Percentiles rank a stretch among this genome's conserved stretches.
These are phyloP conservation scores for Colletotrichum abscissum DNA, from an alignment of 2,329 filamentous ascomycete species.

Conservation along the genomic window DNA sequence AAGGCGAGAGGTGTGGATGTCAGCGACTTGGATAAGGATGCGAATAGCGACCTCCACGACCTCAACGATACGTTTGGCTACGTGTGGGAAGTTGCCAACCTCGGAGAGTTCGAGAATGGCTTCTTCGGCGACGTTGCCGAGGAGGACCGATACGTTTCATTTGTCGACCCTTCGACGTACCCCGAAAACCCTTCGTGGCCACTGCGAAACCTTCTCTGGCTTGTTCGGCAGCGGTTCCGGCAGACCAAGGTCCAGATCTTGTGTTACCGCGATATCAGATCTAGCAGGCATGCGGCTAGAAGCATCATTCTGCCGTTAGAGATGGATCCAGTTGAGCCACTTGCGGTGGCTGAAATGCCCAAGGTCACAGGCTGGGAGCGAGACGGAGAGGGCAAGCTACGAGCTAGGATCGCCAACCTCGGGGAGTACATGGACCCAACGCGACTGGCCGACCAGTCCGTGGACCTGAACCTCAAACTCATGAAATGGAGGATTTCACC, in stretches of 20 bases:
- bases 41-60: conserved; percentile 35
- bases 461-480: conserved; percentile 95
- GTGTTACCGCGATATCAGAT: conserved; percentile 88
- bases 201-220: conserved; percentile 85
- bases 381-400: conserved; percentile 80
- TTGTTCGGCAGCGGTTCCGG: conserved; percentile 85
- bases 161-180: conserved; percentile 94
- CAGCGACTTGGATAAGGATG: conserved; percentile 30
- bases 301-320: conserved; percentile 81
- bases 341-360: conserved; percentile 70
- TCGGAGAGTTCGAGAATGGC: conserved; percentile 83
- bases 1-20: conserved; percentile 60
- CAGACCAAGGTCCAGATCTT: conserved; percentile 83
- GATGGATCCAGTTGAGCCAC: conserved; percentile 60
- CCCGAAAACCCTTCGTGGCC: conserved; percentile 91
- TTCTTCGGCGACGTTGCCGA: conserved; percentile 82
- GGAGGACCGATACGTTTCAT: conserved; percentile 85
- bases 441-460: conserved; percentile 89
- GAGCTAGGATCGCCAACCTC: conserved; percentile 82
- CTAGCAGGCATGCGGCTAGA: conserved; percentile 80
- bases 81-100: conserved; percentile 80
- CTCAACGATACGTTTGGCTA: conserved; percentile 55
- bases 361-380: conserved; percentile 97
- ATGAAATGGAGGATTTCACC: conserved; percentile 99
- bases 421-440: conserved; percentile 94